Base-by-base conservation (phyloP, 2,329 filamentous ascomycete species). In the Chaetomiaceae sp. region DNA sequence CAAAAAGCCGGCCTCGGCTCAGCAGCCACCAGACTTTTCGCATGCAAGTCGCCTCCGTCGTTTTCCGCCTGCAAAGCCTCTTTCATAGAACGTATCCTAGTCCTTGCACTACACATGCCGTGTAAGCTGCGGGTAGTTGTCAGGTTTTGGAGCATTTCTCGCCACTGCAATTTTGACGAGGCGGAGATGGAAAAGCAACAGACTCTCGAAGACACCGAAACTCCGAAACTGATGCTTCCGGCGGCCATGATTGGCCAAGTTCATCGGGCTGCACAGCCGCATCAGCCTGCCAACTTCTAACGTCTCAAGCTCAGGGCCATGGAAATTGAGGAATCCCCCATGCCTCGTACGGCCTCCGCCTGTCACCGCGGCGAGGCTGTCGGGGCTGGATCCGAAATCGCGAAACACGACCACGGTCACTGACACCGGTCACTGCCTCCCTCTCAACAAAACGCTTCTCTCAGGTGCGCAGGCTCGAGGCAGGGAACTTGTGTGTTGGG, bases 11-110 rank as follows among this genome's bases (percentile, higher is more conserved):
- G 31, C 31, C 42, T 34, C 31, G 44, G 44, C 33, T 44, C 29
- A n/a, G n/a, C n/a, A n/a, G n/a, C n/a, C 22, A 19, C 22, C 29
- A 53, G 29, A 47, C 17, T 47, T 53, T 53, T 25, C 43, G 37
- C 25, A 20, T 45, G 19, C 36, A 33, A 47, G 17, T 52, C 33
- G 54, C 44, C 45, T 29, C 22, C 19, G 19, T 25, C 33, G 29
- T 19, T 29, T 22, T 31, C 29, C 14, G 8, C 20, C 17, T 25
- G 33, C 34, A 37, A 47, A 53, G 51, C 45, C 43, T 45, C 39
- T 29, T 22, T 23, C 20, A 17, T 9, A 19, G 5, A 5, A 11
- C 25, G 6, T n/a, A 23, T 9, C 42, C 42, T 31, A 25, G n/a
- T 17, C 34, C 17, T 8, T 33, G 20, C n/a, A n/a, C n/a, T n/a